These are phyloP conservation scores for Acanthamoeba royreba DNA, from an alignment of 208 protist genomes.

Conservation along the genomic window DNA sequence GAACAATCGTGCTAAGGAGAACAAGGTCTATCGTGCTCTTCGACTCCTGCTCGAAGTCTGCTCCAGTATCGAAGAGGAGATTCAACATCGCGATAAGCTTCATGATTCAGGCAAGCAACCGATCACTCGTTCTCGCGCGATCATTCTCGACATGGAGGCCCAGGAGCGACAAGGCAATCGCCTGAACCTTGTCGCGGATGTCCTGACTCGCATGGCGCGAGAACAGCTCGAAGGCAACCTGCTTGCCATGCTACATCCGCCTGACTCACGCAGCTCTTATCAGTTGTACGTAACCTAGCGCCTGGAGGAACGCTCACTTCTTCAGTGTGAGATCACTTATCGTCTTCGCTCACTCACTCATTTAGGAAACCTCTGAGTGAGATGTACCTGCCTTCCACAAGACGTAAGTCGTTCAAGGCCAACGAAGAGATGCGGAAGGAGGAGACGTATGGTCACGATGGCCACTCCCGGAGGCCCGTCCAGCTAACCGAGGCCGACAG, in stretches of 20 bases:
- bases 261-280: not conserved
- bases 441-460: no score
- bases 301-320: no score
- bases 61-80: not conserved
- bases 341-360: no score
- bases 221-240: not conserved
- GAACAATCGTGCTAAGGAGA: not conserved
- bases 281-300: no score
- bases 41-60: not conserved
- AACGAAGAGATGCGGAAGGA: no score
- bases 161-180: not conserved
- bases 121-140: not conserved
- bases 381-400: no score
- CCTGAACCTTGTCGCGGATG: not conserved
- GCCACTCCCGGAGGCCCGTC: no score
- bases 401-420: no score
- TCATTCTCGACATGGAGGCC: not conserved
- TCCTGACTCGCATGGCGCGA: not conserved
- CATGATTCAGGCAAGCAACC: no score
- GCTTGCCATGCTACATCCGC: not conserved
- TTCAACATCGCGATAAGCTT: not conserved
- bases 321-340: no score
- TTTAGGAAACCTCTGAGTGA: no score
- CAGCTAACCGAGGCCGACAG: no score
- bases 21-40: not conserved